Conservation (phyloP, 129 eudicot genomes). For the Tagetes patula region DNA sequence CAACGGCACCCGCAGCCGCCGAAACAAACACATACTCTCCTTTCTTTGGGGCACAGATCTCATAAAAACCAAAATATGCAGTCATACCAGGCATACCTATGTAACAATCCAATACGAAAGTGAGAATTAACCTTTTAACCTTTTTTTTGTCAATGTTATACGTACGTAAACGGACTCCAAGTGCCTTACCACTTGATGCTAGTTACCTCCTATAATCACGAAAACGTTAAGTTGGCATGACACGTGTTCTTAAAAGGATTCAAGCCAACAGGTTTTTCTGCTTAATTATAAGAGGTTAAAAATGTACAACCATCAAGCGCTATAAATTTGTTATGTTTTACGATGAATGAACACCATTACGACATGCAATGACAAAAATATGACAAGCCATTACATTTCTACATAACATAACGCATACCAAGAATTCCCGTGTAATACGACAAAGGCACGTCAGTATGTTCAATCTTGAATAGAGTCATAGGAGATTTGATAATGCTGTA, state of each 20-base stretch:
- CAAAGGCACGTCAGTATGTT: conserved; percentile 64
- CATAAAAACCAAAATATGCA: conserved; percentile 46
- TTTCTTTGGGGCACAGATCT: conserved; percentile 45
- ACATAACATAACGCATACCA: conserved; percentile 40
- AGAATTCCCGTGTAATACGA: conserved; percentile 78
- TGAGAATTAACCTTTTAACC: background rate
- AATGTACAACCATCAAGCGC: too few relatives aligned
- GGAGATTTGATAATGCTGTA: conserved; percentile 49
- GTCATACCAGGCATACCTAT: conserved; percentile 50
- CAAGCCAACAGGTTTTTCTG: too few relatives aligned
- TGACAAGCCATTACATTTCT: background rate
- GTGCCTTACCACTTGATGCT: background rate
- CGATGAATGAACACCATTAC: too few relatives aligned
- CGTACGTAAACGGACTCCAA: background rate
- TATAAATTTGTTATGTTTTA: too few relatives aligned
- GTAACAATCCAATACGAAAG: background rate
- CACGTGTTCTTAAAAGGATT: too few relatives aligned
- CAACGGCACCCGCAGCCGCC: conserved; percentile 49
- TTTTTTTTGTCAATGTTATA: background rate
- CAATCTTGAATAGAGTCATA: conserved; percentile 41
- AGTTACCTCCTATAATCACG: too few relatives aligned
- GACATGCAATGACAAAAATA: background rate
- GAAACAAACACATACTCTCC: conserved; percentile 49
- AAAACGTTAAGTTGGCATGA: too few relatives aligned
- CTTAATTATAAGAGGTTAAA: too few relatives aligned